Percentiles rank a stretch among this genome's conserved stretches.
These are phyloP conservation scores for Nothopassalora personata DNA, from an alignment of 2,329 filamentous ascomycete genomes.

Conservation along the genomic window DNA sequence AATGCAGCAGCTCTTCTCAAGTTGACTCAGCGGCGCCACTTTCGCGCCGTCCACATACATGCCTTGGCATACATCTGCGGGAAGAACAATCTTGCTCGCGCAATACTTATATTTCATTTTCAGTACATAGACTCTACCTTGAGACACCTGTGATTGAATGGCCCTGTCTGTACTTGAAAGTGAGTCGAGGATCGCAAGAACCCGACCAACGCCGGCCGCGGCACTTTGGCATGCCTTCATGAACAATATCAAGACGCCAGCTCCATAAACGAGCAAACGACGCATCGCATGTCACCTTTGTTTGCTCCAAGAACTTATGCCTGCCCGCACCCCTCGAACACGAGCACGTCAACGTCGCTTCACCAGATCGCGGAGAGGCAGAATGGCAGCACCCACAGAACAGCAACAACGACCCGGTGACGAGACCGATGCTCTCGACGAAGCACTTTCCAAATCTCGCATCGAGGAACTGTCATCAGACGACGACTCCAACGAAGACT, in stretches of 20 bases:
- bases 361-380: background rate
- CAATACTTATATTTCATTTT: background rate
- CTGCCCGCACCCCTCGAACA: conserved; percentile 5
- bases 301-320: conserved; percentile 8
- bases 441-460: conserved; percentile 23
- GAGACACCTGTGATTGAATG: background rate
- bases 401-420: conserved; percentile 11
- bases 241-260: conserved; percentile 24
- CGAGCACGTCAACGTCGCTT: background rate
- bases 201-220: background rate
- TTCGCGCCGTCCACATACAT: background rate
- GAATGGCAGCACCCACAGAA: background rate
- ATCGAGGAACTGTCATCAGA: conserved; percentile 31
- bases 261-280: conserved; percentile 10
- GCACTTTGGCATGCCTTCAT: conserved; percentile 9
- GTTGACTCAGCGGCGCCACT: background rate
- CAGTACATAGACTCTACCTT: background rate
- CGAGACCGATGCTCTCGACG: conserved; percentile 26
- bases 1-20: background rate
- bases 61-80: background rate
- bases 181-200: background rate
- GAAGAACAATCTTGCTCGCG: background rate
- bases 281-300: conserved; percentile 13
- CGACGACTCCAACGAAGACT: conserved; percentile 25
- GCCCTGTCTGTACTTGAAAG: background rate